Percentiles rank a stretch among this genome's conserved stretches.
Conservation (phyloP, 176 grass and related monocot species). For the Carex scoparia region DNA sequence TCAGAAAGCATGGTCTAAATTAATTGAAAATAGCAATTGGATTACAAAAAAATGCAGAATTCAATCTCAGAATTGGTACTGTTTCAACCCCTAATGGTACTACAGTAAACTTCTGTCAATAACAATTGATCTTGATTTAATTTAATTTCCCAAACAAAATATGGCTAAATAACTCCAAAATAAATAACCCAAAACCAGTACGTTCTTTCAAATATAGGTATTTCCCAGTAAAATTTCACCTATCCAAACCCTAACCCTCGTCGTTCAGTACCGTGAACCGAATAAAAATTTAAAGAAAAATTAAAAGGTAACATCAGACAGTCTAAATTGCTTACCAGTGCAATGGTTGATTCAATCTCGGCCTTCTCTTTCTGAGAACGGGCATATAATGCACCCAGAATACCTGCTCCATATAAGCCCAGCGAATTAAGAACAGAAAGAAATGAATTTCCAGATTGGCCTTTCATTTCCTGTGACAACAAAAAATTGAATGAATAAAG, state of each 20-base stretch:
- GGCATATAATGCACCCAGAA: constrained; percentile 83
- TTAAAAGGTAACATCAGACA: constrained; percentile 11
- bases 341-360: constrained; percentile 56
- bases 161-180: not conserved
- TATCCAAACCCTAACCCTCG: not conserved
- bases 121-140: not conserved
- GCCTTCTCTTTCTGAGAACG: constrained; percentile 76
- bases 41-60: not conserved
- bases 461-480: constrained; percentile 28
- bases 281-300: constrained; percentile 23
- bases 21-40: not conserved
- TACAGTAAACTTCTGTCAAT: not conserved
- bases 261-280: not conserved
- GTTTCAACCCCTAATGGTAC: not conserved
- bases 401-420: constrained; percentile 63
- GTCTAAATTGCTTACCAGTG: constrained; percentile 79
- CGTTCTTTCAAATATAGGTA: not conserved
- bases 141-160: not conserved
- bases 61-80: not conserved
- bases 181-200: not conserved
- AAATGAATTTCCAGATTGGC: constrained; percentile 49
- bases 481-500: not conserved
- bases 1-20: not conserved
- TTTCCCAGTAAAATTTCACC: not conserved
- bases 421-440: constrained; percentile 47